Evolutionary conservation across 1,139 yeast species (phyloP), one percentile per base, ranked within the genome.

Genomic region (Taphrina confusa): DNA sequence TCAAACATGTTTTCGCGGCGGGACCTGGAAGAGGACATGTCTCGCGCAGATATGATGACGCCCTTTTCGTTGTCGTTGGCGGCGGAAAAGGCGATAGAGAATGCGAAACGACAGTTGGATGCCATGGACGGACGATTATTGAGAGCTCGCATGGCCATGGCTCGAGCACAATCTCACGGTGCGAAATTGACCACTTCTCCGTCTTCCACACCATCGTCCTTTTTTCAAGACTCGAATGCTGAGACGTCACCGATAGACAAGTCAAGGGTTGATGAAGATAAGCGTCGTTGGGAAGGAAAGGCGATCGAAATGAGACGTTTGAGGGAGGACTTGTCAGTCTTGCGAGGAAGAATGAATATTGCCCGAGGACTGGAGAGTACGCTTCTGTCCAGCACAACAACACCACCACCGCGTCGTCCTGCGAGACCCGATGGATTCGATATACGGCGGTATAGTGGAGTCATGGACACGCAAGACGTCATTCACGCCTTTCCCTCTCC

Each of bases 21-120:
- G 30, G 47, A 42, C 3, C 9, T 42, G 30, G 56, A 50, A 20
- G 28, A 50, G 16, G 54, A 47, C 54, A 30, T 39, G n/a, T 27
- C 44, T 8, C 44, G 58, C n/a, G 44, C 58, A 11, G 58, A 54
- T n/a, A 42, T 54, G 33, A 54, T 54, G 58, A 54, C 58, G 30
- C 58, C 58, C 51, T 54, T 54, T 12, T 54, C 58, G 9, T 37
- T 54, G 16, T 44, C 58, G 2, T 36, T 54, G 18, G 58, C 58
- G 11, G 58, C 58, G 14, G 58, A 54, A 34, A 23, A 27, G 40
- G 58, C 58, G 16, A 42, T 54, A 16, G 58, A 42, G 36, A 44
- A 36, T 44, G 58, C 58, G 11, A 54, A 54, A 25, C 31, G 30
- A n/a, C 44, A 54, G 36, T 36, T 54, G 40, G 58, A 54, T n/a